Conservation (phyloP, 1,284 basidiomycete species). For the Singerocomus inundabilis region DNA sequence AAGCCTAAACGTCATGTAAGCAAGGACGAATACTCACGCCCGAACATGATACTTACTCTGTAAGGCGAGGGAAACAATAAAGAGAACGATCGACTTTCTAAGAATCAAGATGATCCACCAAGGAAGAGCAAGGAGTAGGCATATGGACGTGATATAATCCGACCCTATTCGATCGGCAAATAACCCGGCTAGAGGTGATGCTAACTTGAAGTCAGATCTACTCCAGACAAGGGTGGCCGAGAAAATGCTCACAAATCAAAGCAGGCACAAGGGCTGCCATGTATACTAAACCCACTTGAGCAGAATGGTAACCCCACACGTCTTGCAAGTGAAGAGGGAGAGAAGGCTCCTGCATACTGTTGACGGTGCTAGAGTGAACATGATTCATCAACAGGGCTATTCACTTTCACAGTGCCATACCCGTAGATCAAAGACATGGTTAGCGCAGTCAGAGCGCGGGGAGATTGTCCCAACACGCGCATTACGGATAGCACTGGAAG, state of each 20-base stretch:
- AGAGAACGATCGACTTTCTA: conserved; percentile 51
- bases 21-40: conserved; percentile 5
- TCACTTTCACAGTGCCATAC: conserved; percentile 34
- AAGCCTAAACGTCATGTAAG: conserved; percentile 42
- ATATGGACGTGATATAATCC: conserved; percentile 52
- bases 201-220: conserved; percentile 33
- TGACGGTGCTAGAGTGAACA: conserved; percentile 45
- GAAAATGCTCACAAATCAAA: conserved; percentile 51
- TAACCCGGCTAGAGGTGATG: conserved; percentile 62
- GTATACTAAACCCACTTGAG: conserved; percentile 68
- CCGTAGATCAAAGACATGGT: conserved; percentile 59
- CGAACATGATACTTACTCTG: conserved; percentile 44
- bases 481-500: conserved; percentile 44
- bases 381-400: neutral
- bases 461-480: conserved; percentile 46
- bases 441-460: conserved; percentile 56
- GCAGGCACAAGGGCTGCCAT: conserved; percentile 70
- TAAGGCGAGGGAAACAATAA: conserved; percentile 58
- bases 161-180: conserved; percentile 61
- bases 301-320: conserved; percentile 59
- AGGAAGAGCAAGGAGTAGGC: conserved; percentile 56
- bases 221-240: neutral
- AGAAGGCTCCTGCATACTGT: conserved; percentile 58
- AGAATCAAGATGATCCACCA: conserved; percentile 66
- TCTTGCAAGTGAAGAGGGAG: conserved; percentile 64